A percentile compares a stretch with the other conserved stretches of the same genome.
These are phyloP conservation scores for Thelephora ganbajun DNA, from an alignment of 768 basidiomycete genomes.

Conservation along the genomic window DNA sequence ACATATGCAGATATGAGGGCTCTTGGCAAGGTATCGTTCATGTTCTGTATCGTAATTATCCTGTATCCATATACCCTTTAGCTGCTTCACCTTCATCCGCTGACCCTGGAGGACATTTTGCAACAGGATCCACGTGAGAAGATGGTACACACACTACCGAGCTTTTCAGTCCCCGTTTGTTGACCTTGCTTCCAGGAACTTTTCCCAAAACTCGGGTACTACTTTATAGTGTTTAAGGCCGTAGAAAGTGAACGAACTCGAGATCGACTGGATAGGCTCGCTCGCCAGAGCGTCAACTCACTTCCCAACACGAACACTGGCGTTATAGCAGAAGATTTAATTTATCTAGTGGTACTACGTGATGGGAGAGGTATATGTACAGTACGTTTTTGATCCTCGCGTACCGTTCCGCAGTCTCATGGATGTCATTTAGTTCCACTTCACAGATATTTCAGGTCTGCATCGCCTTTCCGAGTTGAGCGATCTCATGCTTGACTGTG, in stretches of 20 bases:
- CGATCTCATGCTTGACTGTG: neutral
- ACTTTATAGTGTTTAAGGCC: constrained; percentile 79
- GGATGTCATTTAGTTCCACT: constrained; percentile 57
- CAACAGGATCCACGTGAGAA: constrained; percentile 90
- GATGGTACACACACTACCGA: constrained; percentile 17
- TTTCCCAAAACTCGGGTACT: constrained; percentile 82
- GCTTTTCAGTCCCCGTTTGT: neutral
- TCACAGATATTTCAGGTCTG: constrained; percentile 59
- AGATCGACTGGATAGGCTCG: constrained; percentile 21
- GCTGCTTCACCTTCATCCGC: constrained; percentile 79
- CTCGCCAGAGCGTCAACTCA: constrained; percentile 11
- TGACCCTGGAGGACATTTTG: constrained; percentile 87
- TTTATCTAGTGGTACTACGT: constrained; percentile 83
- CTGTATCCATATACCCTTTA: constrained; percentile 15
- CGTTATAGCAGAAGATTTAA: constrained; percentile 57
- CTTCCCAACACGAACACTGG: constrained; percentile 22
- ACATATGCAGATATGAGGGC: constrained; percentile 79
- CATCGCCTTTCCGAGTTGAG: neutral
- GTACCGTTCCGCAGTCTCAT: neutral
- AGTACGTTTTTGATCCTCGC: constrained; percentile 24
- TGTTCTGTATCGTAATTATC: neutral
- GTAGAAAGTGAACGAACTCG: constrained; percentile 44
- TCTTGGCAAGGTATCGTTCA: constrained; percentile 55
- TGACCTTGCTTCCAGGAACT: constrained; percentile 28
- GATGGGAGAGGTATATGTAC: constrained; percentile 60